Conservation (phyloP, 495 filamentous ascomycete species). For the Penicillium maclennaniae region DNA sequence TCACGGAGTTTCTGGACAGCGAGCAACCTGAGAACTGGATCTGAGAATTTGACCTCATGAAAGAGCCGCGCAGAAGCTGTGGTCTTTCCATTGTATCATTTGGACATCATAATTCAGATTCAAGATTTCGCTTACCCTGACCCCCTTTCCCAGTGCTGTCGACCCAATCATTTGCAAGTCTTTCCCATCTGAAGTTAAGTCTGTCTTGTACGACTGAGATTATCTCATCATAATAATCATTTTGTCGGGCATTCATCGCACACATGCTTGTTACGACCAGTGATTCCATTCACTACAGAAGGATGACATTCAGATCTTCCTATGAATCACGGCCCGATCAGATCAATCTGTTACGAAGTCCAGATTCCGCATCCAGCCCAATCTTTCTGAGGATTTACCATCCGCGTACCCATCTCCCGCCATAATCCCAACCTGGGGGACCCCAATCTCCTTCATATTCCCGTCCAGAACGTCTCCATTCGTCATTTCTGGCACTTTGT, state of each 20-base stretch:
- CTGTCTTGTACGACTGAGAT: background rate
- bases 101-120: background rate
- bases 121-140: too few species aligned
- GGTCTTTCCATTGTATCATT: background rate
- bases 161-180: background rate
- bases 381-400: background rate
- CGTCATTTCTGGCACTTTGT: background rate
- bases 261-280: background rate
- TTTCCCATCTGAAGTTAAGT: background rate
- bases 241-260: background rate
- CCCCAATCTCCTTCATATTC: background rate
- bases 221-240: background rate
- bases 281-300: background rate
- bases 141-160: background rate
- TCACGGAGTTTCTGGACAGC: background rate
- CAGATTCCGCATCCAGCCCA: background rate
- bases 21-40: background rate
- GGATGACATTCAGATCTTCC: background rate
- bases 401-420: too few species aligned
- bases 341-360: background rate
- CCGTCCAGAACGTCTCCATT: background rate
- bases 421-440: too few species aligned
- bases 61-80: background rate
- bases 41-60: background rate
- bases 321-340: background rate